Evolutionary conservation across 768 basidiomycete genomes (phyloP).

Genomic region (Phallus indusiatus): DNA sequence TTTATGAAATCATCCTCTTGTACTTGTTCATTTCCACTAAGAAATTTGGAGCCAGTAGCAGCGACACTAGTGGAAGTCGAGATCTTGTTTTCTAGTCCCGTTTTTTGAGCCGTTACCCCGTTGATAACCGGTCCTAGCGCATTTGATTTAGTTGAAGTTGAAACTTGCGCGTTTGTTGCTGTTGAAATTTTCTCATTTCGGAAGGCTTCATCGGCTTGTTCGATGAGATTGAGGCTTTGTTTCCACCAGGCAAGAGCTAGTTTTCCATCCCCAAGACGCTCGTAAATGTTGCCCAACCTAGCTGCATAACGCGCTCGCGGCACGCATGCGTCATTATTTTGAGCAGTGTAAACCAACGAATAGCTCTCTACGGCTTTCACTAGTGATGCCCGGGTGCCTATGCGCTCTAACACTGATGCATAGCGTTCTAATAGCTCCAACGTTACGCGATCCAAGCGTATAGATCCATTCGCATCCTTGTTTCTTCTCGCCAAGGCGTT

Average conservation of each 20-base stretch:
- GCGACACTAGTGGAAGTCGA: not conserved
- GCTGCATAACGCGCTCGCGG: conserved; percentile 40
- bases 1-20: not conserved
- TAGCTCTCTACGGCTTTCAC: conserved; percentile 48
- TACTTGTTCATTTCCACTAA: not conserved
- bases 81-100: not conserved
- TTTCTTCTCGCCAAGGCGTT: conserved; percentile 27
- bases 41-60: not conserved
- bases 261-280: conserved; percentile 39
- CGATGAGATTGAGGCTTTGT: conserved; percentile 39
- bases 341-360: conserved; percentile 26
- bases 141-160: not conserved
- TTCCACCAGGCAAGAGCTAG: conserved; percentile 65
- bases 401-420: conserved; percentile 48
- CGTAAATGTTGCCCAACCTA: conserved; percentile 60
- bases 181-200: not conserved
- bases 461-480: conserved; percentile 26
- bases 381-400: conserved; percentile 42
- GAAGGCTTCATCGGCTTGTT: not conserved
- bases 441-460: conserved; percentile 41
- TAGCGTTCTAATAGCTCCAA: conserved; percentile 44
- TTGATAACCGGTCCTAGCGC: not conserved
- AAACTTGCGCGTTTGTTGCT: not conserved
- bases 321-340: conserved; percentile 29
- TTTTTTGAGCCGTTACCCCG: not conserved